Percentiles rank a stretch among this genome's conserved stretches.
phyloP scores from a whole-genome alignment of 495 filamentous ascomycete genomes.

The Friedmanniomyces endolithicus region DNA sequence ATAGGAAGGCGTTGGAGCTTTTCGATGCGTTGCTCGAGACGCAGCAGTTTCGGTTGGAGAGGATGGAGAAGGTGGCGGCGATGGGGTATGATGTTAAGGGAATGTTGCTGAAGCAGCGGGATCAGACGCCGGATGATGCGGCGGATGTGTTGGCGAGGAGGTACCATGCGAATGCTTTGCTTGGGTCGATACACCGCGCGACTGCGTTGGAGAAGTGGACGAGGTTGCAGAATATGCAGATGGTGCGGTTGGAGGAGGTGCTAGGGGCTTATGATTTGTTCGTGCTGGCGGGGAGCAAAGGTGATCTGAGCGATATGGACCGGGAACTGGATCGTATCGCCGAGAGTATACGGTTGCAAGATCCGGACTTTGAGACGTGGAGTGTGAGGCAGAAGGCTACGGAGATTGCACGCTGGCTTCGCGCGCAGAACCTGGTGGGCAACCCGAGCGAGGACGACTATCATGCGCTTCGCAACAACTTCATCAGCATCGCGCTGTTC shows the following conservation, averaged over 20 bases:
- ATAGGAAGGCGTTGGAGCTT: constrained; percentile 42
- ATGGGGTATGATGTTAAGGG: constrained; percentile 85
- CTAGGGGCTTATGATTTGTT: constrained; percentile 82
- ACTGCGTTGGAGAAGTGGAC: constrained; percentile 68
- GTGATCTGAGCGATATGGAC: constrained; percentile 62
- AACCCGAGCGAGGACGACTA: constrained; percentile 53
- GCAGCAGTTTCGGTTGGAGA: constrained; percentile 55
- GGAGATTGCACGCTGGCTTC: constrained; percentile 53
- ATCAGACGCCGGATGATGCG: constrained; percentile 44
- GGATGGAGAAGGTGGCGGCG: constrained; percentile 53
- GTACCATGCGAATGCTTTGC: constrained; percentile 61
- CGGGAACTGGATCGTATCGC: constrained; percentile 52
- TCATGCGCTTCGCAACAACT: constrained; percentile 68
- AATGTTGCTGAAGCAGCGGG: constrained; percentile 45
- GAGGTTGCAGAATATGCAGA: constrained; percentile 37
- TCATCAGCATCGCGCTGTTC: constrained; percentile 58
- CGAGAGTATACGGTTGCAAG: constrained; percentile 35
- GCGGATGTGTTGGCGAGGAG: constrained; percentile 74
- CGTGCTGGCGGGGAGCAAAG: constrained; percentile 53
- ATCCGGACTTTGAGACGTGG: constrained; percentile 39
- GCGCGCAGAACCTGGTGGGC: constrained; percentile 52
- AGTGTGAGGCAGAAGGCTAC: constrained; percentile 54
- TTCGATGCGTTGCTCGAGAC: constrained; percentile 59
- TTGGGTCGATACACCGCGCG: constrained; percentile 69
- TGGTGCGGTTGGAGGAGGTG: constrained; percentile 56